Evolutionary conservation across 2,329 filamentous ascomycete species (phyloP).

Genomic region (Colletotrichum shisoi): DNA sequence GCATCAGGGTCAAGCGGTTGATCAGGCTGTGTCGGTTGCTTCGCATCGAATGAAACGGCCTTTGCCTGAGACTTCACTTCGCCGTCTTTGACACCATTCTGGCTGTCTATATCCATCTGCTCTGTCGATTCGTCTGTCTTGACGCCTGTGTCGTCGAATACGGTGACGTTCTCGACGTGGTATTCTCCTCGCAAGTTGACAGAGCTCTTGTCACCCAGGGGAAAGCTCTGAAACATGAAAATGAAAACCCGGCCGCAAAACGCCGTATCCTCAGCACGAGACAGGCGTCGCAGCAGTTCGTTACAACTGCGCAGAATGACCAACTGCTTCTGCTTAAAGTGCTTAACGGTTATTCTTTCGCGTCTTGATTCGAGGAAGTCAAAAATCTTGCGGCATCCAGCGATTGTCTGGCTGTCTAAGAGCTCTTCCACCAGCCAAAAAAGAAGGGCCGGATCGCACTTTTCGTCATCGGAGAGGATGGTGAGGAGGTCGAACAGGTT

Average conservation of each 20-base stretch:
- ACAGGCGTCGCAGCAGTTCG: constrained; percentile 89
- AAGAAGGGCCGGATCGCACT: constrained; percentile 78
- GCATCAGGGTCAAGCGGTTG: constrained; percentile 70
- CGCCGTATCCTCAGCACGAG: constrained; percentile 94
- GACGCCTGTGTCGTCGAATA: constrained; percentile 69
- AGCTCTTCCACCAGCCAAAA: constrained; percentile 95
- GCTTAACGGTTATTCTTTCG: constrained; percentile 81
- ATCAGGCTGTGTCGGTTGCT: constrained; percentile 54
- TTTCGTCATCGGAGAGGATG: constrained; percentile 82
- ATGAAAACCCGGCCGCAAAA: constrained; percentile 98
- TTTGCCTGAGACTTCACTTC: constrained; percentile 51
- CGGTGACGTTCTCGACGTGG: constrained; percentile 92
- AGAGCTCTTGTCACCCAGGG: constrained; percentile 93
- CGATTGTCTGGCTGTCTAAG: constrained; percentile 92
- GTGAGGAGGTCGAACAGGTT: constrained; percentile 92
- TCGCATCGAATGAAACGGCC: constrained; percentile 55
- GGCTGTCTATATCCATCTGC: constrained; percentile 73
- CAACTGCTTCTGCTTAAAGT: constrained; percentile 83
- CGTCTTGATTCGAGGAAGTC: constrained; percentile 93
- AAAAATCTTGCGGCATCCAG: constrained; percentile 89
- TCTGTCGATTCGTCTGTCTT: constrained; percentile 50
- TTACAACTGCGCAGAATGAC: constrained; percentile 95
- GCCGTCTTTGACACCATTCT: constrained; percentile 49
- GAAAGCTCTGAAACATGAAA: constrained; percentile 98
- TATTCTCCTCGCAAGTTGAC: constrained; percentile 97